Percentiles rank a stretch among this genome's conserved stretches.
Conservation (phyloP, 805 yeast species). For the Cyberlindnera lachancei region DNA sequence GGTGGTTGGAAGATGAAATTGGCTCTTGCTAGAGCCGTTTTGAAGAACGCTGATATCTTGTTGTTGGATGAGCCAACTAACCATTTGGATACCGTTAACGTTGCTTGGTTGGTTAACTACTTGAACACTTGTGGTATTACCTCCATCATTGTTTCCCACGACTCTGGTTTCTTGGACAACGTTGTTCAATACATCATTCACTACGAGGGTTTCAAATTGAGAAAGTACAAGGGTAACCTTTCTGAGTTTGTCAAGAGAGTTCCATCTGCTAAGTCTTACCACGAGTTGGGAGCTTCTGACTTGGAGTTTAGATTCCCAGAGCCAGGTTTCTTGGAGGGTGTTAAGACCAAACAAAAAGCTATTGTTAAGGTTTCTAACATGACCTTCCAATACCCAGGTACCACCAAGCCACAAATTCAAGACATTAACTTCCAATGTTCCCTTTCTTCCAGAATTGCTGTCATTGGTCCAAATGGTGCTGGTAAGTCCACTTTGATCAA, state of each 20-base stretch:
- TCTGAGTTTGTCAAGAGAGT: constrained; percentile 98
- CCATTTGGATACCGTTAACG: constrained; percentile 99
- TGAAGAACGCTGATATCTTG: constrained; percentile 96
- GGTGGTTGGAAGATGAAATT: constrained; percentile 99
- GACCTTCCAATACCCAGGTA: constrained; percentile 99
- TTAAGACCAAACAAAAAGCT: constrained; percentile 99
- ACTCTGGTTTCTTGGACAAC: constrained; percentile 98
- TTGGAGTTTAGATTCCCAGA: constrained; percentile 97
- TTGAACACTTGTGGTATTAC: constrained; percentile 97
- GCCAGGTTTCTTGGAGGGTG: constrained; percentile 99
- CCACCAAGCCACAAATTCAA: constrained; percentile 86
- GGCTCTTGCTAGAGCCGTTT: constrained; percentile 98
- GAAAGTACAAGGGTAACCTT: constrained; percentile 99
- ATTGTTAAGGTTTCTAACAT: constrained; percentile 95
- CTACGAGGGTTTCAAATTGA: constrained; percentile 99
- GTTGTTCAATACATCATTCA: constrained; percentile 97
- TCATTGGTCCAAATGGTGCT: constrained; percentile 99
- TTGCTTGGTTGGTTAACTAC: constrained; percentile 99
- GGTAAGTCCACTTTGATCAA: constrained; percentile 99
- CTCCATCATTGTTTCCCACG: constrained; percentile 98
- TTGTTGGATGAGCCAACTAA: constrained; percentile 99
- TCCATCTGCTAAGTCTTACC: constrained; percentile 98
- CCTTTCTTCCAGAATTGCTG: constrained; percentile 98
- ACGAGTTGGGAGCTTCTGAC: constrained; percentile 97
- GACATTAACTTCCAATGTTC: constrained; percentile 98